phyloP scores from a whole-genome alignment of 805 yeast genomes.

The Saccharomycopsis guyanensis region DNA sequence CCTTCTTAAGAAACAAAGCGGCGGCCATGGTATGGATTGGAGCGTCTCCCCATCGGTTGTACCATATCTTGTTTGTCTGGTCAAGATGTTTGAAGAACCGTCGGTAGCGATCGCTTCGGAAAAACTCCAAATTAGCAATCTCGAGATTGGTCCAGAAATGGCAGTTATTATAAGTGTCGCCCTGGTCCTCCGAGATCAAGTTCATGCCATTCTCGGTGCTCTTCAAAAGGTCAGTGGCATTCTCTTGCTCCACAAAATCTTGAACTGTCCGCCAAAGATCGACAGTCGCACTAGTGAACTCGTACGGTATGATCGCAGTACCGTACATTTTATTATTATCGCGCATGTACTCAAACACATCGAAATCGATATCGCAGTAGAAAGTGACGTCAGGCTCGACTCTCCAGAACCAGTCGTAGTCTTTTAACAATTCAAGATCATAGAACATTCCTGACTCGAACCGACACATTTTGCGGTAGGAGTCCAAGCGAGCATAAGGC shows the following conservation, averaged over 20 bases:
- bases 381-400: slow-evolving; percentile 90
- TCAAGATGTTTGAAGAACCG: slow-evolving; percentile 51
- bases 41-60: slow-evolving; percentile 78
- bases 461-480: slow-evolving; percentile 90
- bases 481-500: slow-evolving; percentile 54
- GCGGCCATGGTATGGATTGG: slow-evolving; percentile 66
- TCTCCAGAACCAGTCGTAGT: slow-evolving; percentile 87
- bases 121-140: slow-evolving; percentile 51
- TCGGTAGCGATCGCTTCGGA: slow-evolving; percentile 46
- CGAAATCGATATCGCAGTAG: slow-evolving; percentile 80
- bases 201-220: slow-evolving; percentile 55
- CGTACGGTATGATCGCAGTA: slow-evolving; percentile 75
- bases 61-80: slow-evolving; percentile 58
- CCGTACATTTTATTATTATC: slow-evolving; percentile 75
- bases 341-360: slow-evolving; percentile 76
- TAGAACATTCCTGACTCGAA: slow-evolving; percentile 88
- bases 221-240: slow-evolving; percentile 43
- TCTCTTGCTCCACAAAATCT: slow-evolving; percentile 45
- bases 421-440: slow-evolving; percentile 59
- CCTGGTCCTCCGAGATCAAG: slow-evolving; percentile 64
- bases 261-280: slow-evolving; percentile 70
- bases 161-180: slow-evolving; percentile 46
- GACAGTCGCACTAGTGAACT: slow-evolving; percentile 76
- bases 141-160: slow-evolving; percentile 67
- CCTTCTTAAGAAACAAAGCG: slow-evolving; percentile 42